phyloP scores from a whole-genome alignment of 257 asterid genomes.

The Nicotiana undulata region DNA sequence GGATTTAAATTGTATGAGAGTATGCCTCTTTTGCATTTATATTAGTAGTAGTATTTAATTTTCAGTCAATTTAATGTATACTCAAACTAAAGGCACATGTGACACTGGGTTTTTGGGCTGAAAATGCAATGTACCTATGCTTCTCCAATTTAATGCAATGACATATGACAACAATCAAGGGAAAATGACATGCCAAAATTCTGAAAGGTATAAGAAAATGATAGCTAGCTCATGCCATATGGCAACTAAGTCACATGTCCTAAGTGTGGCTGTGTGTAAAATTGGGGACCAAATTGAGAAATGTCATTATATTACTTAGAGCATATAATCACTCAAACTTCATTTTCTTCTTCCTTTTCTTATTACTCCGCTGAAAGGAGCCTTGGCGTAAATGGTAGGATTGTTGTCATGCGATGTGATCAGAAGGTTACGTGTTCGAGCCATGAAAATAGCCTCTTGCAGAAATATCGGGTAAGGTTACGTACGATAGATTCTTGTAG shows the following conservation, averaged over 20 bases:
- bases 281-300: slow-evolving; percentile 22
- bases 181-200: slow-evolving; percentile 23
- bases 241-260: slow-evolving; percentile 34
- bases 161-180: slow-evolving; percentile 6
- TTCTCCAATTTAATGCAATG: slow-evolving; percentile 1
- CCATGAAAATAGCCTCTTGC: rapidly evolving
- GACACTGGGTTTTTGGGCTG: slow-evolving; percentile 5
- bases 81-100: slow-evolving; percentile 9
- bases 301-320: background rate
- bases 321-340: background rate
- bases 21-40: background rate
- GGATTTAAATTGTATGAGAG: background rate
- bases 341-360: background rate
- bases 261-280: slow-evolving; percentile 19
- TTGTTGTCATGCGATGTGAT: too few species aligned
- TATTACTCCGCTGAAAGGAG: too few species aligned
- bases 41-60: background rate
- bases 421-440: too few species aligned
- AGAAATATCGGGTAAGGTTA: too few species aligned
- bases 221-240: slow-evolving; percentile 6
- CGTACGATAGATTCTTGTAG: too few species aligned
- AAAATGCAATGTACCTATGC: slow-evolving; percentile 22
- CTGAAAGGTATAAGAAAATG: slow-evolving; percentile 14
- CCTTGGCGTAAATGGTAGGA: too few species aligned
- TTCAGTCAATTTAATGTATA: background rate